Base-by-base conservation (phyloP, 495 filamentous ascomycete species). In the Arthonia radiata region DNA sequence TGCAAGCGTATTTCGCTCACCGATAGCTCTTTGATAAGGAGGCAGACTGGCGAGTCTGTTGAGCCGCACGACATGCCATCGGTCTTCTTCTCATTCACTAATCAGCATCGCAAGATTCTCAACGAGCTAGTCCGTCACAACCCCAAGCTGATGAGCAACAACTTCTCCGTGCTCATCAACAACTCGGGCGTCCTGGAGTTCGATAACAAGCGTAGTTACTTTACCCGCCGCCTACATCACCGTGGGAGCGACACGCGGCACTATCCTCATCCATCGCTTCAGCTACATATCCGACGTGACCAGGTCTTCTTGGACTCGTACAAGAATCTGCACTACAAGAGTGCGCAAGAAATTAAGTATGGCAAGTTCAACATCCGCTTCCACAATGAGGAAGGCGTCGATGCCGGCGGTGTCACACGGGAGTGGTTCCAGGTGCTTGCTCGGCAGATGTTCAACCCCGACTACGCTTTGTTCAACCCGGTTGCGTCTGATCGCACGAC, bases 371-470 rank as follows among this genome's bases (percentile, higher is more conserved):
- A 78, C 45, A 90, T 99, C 34, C 71, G 86, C 27, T 99, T 99
- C 65, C 74, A 81, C 41, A 78, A 79, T 13, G 86, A 99, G 54
- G 86, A 99, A 43, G 86, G 86, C 41, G 81, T 99, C 28, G 86
- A 99, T 53, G 86, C 86, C 17, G 86, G 86, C 32, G 86, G 86
- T 52, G 86, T 99, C 24, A 93, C 86, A 28, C 68, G 86, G 46
- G 86, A 99, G 59, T 99, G 86, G 86, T 99, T 99, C 61, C 82
- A 91, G 46, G 89, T 92, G 22, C 75, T 99, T 37, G 69, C 86
- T 8, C 60, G 82, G 28, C 89, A 93, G 42, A 99, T 99, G 89
- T 99, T 99, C 49, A 89, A 99, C 52, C 74, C 89, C 26, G 82
- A 90, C 48, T 99, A 94, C 43, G 86, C 80, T 25, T 58, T 99